Percentiles rank a stretch among this genome's conserved stretches.
Conservation (phyloP, 2,329 filamentous ascomycete genomes). For the Sporothrix globosa region DNA sequence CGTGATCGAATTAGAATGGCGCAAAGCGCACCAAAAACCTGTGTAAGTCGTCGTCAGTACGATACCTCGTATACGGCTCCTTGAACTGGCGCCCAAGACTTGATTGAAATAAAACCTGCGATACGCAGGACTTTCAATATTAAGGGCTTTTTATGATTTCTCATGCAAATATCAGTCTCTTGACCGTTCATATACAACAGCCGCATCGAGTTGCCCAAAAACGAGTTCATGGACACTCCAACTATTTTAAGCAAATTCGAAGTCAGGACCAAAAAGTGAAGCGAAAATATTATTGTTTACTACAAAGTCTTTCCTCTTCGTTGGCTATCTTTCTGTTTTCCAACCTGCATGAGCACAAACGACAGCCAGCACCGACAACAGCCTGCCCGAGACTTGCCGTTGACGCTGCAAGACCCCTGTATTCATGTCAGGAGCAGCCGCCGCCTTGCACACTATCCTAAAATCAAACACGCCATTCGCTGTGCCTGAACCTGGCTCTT, state of each 20-base stretch:
- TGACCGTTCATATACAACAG: no score
- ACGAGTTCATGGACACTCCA: no score
- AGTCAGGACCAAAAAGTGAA: no score
- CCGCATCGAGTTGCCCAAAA: no score
- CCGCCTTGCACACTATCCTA: neutral
- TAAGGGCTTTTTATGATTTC: no score
- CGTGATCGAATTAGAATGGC: conserved; percentile 1
- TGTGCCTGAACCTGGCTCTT: neutral
- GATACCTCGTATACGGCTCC: no score
- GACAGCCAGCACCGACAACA: conserved; percentile 4
- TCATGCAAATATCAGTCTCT: no score
- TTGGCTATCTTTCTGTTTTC: neutral
- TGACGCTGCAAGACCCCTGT: neutral
- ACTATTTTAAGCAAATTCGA: no score
- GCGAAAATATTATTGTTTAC: neutral
- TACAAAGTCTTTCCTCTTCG: neutral
- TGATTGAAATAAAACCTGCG: no score
- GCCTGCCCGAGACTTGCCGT: conserved; percentile 5
- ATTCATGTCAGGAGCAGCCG: neutral
- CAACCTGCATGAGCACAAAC: neutral
- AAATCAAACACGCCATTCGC: conserved; percentile 21
- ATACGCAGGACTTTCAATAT: no score
- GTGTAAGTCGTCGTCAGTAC: conserved; percentile 15
- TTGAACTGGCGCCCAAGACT: no score
- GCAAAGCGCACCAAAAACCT: neutral